These are phyloP conservation scores for Artemisia annua DNA, from an alignment of 129 eudicot species.

Conservation along the genomic window DNA sequence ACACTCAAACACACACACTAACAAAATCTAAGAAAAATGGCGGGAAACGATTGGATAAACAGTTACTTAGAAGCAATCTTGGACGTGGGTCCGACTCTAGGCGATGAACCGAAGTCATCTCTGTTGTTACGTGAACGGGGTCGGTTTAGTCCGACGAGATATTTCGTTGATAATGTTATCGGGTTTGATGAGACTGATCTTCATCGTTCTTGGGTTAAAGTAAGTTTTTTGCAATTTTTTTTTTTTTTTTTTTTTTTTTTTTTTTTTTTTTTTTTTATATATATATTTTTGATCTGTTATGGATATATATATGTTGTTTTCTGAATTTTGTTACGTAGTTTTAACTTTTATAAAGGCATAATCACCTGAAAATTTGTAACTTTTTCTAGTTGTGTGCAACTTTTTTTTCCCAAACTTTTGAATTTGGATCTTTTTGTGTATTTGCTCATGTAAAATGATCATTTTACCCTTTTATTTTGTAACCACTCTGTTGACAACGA, in stretches of 20 bases:
- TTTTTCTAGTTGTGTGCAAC: too few relatives aligned
- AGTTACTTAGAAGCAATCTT: slow-evolving; percentile 94
- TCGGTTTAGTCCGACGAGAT: slow-evolving; percentile 87
- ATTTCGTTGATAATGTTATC: slow-evolving; percentile 92
- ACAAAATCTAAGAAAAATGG: slow-evolving; percentile 40
- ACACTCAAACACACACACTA: slow-evolving; percentile 5
- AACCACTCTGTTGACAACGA: too few relatives aligned
- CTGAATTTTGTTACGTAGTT: slow-evolving; percentile 2
- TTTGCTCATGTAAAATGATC: too few relatives aligned
- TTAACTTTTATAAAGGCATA: too few relatives aligned
- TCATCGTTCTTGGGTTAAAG: slow-evolving; percentile 92
- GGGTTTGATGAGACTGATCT: slow-evolving; percentile 99
- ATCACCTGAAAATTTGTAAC: too few relatives aligned
- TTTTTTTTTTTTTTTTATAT: too few relatives aligned
- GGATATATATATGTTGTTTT: neutral
- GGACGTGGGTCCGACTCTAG: slow-evolving; percentile 85
- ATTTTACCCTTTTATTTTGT: too few relatives aligned
- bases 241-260: too few relatives aligned
- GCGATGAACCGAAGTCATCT: slow-evolving; percentile 66
- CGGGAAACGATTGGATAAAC: slow-evolving; percentile 99
- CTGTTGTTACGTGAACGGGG: slow-evolving; percentile 86
- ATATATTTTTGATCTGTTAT: neutral
- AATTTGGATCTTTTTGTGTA: too few relatives aligned
- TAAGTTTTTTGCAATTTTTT: slow-evolving; percentile 4
- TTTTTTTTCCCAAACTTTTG: too few relatives aligned